These are phyloP conservation scores for Ceriops tagal DNA, from an alignment of 345 rosid genomes.

Conservation along the genomic window DNA sequence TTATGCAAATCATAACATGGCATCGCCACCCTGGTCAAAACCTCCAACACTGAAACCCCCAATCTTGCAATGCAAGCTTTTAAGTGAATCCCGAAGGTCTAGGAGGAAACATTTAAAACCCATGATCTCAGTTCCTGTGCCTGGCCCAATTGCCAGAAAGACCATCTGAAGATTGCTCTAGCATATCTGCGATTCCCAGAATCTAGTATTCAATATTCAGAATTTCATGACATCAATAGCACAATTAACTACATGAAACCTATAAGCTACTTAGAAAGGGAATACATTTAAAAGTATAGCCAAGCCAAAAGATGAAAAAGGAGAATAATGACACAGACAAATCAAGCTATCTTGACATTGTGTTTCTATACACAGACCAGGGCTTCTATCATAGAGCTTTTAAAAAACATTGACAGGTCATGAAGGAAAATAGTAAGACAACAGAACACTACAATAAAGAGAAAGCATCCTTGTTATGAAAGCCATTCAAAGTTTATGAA, in stretches of 20 bases:
- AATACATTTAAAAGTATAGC: slow-evolving; percentile 7
- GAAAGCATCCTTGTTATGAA: background rate
- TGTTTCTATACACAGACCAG: background rate
- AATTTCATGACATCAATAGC: slow-evolving; percentile 33
- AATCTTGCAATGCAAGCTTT: slow-evolving; percentile 50
- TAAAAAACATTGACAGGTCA: background rate
- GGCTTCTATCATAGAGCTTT: background rate
- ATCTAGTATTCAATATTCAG: slow-evolving; percentile 58
- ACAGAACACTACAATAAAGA: background rate
- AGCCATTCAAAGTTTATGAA: background rate
- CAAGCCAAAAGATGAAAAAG: background rate
- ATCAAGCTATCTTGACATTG: background rate
- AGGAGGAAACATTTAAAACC: slow-evolving; percentile 44
- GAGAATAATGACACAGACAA: slow-evolving; percentile 14
- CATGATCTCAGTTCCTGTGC: slow-evolving; percentile 54
- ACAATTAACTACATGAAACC: slow-evolving; percentile 31
- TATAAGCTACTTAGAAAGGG: slow-evolving; percentile 13
- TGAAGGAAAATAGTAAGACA: background rate
- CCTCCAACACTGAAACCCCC: slow-evolving; percentile 47
- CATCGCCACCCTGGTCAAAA: slow-evolving; percentile 43
- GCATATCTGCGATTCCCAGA: slow-evolving; percentile 76
- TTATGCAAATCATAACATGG: slow-evolving; percentile 35
- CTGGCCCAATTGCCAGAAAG: slow-evolving; percentile 66
- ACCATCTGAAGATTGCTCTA: slow-evolving; percentile 66
- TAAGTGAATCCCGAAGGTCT: slow-evolving; percentile 36